Conservation (phyloP, 2,329 filamentous ascomycete genomes). For the Aaosphaeria pasadenensis region DNA sequence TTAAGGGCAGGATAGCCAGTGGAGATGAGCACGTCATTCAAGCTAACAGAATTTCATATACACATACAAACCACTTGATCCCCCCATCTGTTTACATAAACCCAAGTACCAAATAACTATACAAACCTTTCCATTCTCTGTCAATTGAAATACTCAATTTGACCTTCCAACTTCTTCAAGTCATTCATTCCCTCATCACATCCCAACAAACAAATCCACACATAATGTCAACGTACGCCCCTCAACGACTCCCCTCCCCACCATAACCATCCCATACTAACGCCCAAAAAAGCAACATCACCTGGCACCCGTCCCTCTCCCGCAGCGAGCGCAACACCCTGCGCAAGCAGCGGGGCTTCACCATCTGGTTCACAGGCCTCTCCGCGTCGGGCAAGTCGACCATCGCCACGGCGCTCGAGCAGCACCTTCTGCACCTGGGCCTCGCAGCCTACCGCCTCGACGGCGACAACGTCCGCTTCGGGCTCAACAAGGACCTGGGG, state of each 20-base stretch:
- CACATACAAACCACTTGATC: neutral
- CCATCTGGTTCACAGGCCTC: constrained; percentile 96
- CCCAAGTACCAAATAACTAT: neutral
- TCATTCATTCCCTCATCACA: neutral
- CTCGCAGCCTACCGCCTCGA: constrained; percentile 88
- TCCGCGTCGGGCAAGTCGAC: constrained; percentile 97
- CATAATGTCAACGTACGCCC: neutral
- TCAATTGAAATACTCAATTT: neutral
- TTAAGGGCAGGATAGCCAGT: too few relatives aligned
- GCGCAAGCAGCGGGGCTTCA: constrained; percentile 85
- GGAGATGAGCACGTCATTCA: neutral
- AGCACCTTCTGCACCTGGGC: constrained; percentile 85
- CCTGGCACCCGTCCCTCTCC: constrained; percentile 80
- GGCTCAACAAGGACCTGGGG: constrained; percentile 94
- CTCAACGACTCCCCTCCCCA: neutral
- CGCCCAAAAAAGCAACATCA: constrained; percentile 68
- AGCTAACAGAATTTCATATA: neutral
- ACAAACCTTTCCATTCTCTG: neutral
- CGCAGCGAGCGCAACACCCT: constrained; percentile 70
- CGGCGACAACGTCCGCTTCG: constrained; percentile 97
- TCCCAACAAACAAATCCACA: neutral
- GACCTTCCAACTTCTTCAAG: neutral
- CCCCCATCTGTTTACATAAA: neutral
- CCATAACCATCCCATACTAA: neutral
- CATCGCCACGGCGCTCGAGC: constrained; percentile 92